Conservation (phyloP, 805 yeast species). For the Monosporozyma unispora region DNA sequence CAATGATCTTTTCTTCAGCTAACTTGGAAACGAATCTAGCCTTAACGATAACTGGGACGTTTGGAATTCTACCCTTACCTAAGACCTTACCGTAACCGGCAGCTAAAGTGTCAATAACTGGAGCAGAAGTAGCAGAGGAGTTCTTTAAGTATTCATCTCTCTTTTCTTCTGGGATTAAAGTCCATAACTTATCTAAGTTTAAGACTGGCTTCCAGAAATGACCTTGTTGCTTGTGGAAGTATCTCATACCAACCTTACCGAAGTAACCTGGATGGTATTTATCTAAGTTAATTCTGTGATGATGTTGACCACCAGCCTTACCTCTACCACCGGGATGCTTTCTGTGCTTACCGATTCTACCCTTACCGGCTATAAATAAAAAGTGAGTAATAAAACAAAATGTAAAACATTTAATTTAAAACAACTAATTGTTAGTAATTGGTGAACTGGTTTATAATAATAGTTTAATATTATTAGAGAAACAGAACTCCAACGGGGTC, state of each 20-base stretch:
- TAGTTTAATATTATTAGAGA: not conserved
- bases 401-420: no score
- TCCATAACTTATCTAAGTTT: conserved; percentile 98
- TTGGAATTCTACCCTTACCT: conserved; percentile 98
- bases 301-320: conserved; percentile 99
- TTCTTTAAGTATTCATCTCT: conserved; percentile 87
- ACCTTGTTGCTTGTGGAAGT: conserved; percentile 91
- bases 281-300: conserved; percentile 99
- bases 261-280: conserved; percentile 99
- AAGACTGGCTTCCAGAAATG: conserved; percentile 97
- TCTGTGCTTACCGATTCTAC: conserved; percentile 99
- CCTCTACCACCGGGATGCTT: conserved; percentile 99
- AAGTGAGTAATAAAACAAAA: not conserved
- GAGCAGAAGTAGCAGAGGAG: conserved; percentile 83
- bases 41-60: conserved; percentile 97
- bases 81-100: conserved; percentile 99
- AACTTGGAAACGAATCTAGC: conserved; percentile 98
- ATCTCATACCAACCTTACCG: conserved; percentile 99
- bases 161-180: conserved; percentile 86
- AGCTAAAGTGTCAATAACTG: conserved; percentile 98
- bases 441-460: not conserved
- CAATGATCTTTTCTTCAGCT: conserved; percentile 99
- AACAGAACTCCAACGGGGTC: not conserved
- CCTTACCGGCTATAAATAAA: conserved; percentile 83
- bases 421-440: not conserved